Evolutionary conservation across 2,329 filamentous ascomycete genomes (phyloP), one percentile per base, ranked within the genome.

Genomic region (Fusarium praegraminearum): DNA sequence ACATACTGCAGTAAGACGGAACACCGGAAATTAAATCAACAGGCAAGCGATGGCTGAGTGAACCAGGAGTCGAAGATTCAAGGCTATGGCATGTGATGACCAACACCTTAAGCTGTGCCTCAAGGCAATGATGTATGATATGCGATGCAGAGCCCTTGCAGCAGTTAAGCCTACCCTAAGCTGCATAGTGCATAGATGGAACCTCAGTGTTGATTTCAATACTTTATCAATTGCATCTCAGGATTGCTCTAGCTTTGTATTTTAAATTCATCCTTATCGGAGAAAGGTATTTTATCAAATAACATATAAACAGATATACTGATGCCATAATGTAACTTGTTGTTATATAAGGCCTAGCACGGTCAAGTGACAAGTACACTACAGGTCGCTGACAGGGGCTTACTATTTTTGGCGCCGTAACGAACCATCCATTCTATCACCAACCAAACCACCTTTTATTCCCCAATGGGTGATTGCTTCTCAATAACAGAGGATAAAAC

Each of bases 291-390:
- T 30, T 30, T 10, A 12, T 30, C 28, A 30, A 4, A 44, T 15
- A 3, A 32, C 3, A 20, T 9, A 32, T 32, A 2, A 22, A 11
- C 5, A 12, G 32, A 20, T 22, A 12, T 11, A 10, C 3, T 5
- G 3, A 24, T 26, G 10, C 6, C 13, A 20, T 38, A 7, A 16
- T 26, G 11, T 15, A 24, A n/a, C 10, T 12, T 10, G 18, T 28
- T 40, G 12, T 28, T 28, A 15, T 22, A 15, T 13, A 18, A 11
- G 33, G 44, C 26, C 20, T 40, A 49, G 20, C 35, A 47, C 16
- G 49, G 64, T 71, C 69, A 72, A 73, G 71, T 73, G 71, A 71
- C 61, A 62, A 30, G 41, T 20, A 12, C 10, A 44, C 9, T 15
- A 12, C 5, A 28, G 43, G 16, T 35, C 36, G 24, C 59, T 26